Base-by-base conservation (phyloP, 768 basidiomycete species). In the Hemileccinum impolitum region DNA sequence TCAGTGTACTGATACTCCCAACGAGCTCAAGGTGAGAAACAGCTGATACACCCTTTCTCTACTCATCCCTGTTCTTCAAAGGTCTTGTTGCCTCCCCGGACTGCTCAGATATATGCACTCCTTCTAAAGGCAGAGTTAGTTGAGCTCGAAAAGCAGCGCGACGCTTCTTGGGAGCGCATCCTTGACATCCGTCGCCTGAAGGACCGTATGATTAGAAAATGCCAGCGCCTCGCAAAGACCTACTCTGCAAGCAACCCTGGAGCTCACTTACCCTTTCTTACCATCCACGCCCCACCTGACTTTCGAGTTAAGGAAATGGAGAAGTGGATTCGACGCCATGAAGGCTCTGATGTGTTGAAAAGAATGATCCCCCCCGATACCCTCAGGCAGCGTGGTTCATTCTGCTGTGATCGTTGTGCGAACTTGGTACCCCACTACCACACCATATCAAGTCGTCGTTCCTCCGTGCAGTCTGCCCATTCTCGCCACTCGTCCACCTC, bases 201-300 rank as follows among this genome's bases (percentile, higher is more conserved):
- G 70, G 86, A 89, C 63, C 78, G 87, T 50, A 87, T 88, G 85
- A 81, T 87, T 53, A 82, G 85, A 65, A 89, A 88, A 60, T 87
- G 84, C 61, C 80, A 81, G 55, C 79, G 82, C 47, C 69, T 87
- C 38, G 77, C 79, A 39, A 80, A 76, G 53, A 66, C 66, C 47
- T 61, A 67, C 43, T 68, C 76, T 12, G 61, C 72, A 26, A 62
- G 70, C 23, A 72, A 66, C 37, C 66, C 72, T 47, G 63, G 72
- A 43, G 64, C 73, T 30, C 64, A 66, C 15, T 68, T 73, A 45
- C 71, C 77, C 28, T 87, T 87, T 66, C 80, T 82, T 53, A 83
- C 84, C 11, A 68, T 86, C 34, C 73, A 85, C 42, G 84, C 87
- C 1, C 85, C 86, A 3, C 61, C 77, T 30, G 86, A 89, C 62